phyloP scores from a whole-genome alignment of 75 land plant species.

The Pinus albicaulis region DNA sequence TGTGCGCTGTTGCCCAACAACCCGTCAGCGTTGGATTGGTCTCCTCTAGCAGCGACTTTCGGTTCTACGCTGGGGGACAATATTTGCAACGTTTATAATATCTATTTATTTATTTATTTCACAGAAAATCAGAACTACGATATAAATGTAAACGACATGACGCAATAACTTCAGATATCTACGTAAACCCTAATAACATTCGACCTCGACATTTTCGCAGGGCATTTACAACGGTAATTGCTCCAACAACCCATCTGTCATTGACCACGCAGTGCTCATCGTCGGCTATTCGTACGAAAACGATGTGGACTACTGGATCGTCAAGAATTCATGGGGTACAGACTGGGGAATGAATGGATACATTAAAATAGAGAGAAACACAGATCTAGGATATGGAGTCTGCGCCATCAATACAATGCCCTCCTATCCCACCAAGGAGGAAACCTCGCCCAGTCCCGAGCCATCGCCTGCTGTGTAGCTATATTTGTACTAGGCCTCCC shows the following conservation, averaged over 20 bases:
- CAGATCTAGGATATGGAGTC: neutral
- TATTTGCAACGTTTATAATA: neutral
- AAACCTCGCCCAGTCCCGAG: conserved; percentile 8
- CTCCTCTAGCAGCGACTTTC: conserved; percentile 44
- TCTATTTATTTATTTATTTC: neutral
- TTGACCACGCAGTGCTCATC: conserved; percentile 23
- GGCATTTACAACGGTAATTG: conserved; percentile 53
- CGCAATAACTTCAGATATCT: no score
- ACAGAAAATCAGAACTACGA: neutral
- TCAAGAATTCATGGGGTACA: conserved; percentile 30
- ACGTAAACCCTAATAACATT: neutral
- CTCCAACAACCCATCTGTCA: conserved; percentile 18
- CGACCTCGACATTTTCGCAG: conserved; percentile 1
- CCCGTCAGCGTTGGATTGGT: conserved; percentile 60
- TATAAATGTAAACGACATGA: neutral
- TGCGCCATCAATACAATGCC: conserved; percentile 52
- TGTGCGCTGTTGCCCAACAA: conserved; percentile 44
- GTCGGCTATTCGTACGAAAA: conserved; percentile 15
- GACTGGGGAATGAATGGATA: conserved; percentile 23
- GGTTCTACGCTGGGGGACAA: conserved; percentile 45
- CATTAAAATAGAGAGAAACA: conserved; percentile 10
- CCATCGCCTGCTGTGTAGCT: neutral
- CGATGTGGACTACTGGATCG: conserved; percentile 21
- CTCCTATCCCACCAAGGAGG: conserved; percentile 52
- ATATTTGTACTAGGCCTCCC: no score